Evolutionary conservation across 805 yeast species (phyloP), one percentile per base, ranked within the genome.

Genomic region (Wickerhamomyces bisporus): DNA sequence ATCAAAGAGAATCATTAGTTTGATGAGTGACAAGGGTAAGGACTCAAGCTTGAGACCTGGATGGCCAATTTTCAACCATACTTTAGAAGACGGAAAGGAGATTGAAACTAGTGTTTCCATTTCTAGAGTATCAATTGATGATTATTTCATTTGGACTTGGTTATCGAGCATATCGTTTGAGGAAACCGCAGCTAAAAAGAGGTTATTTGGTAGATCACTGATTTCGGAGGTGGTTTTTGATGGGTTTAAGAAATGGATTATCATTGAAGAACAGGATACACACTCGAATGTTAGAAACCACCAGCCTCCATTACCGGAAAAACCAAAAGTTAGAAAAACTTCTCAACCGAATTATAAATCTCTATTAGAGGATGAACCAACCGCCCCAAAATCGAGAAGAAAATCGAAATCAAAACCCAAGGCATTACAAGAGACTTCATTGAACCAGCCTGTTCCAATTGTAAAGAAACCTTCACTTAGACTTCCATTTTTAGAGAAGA

Each of bases 81-180:
- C 43, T 3, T 45, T 60, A 30, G 57, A 66, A 45, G 49, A 44
- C 34, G 39, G 34, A 27, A 5, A 38, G 21, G 43, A 35, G 30
- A 41, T 53, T 27, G 36, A 44, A 19, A 58, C 48, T 45, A 57
- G 41, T 52, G 71, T 45, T 15, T 43, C 51, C 20, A 68, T 85
- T 9, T 64, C 75, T 8, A 72, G 84, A 42, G 81, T 84, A 1
- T 71, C 85, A 6, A 76, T 87, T 15, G 95, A 86, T 58, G 96
- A 87, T 58, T 87, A 83, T 58, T 87, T 81, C 53, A 85, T 86
- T 21, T 87, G 96, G 96, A 75, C 95, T 1, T 87, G 96, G 96
- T 66, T 86, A 52, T 77, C 88, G 1, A 73, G 87, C 2, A 56
- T 86, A 18, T 86, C 86, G 0, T 70, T 79, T 24, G 96, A 87